Evolutionary conservation across 805 yeast species (phyloP).

Genomic region (Pichia manshurica): DNA sequence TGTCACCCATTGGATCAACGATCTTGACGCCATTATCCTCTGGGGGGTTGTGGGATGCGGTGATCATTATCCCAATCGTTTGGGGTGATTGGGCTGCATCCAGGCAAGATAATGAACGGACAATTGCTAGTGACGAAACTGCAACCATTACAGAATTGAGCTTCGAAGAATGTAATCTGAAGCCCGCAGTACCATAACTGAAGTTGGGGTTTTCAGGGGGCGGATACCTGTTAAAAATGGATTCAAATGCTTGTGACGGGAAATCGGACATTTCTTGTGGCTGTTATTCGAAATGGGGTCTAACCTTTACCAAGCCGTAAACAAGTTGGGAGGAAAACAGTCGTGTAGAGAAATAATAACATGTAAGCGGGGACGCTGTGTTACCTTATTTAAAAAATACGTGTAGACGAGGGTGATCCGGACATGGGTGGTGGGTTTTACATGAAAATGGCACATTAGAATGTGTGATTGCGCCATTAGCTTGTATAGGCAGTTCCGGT

Average conservation of each 20-base stretch:
- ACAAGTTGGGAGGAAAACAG: too few species aligned
- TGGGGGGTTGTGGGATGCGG: conserved; percentile 94
- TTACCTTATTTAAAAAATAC: too few species aligned
- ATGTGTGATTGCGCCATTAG: too few species aligned
- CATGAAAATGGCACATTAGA: too few species aligned
- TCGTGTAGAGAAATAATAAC: too few species aligned
- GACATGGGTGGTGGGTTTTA: not conserved
- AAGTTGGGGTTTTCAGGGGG: conserved; percentile 42
- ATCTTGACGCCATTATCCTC: conserved; percentile 86
- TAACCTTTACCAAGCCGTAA: too few species aligned
- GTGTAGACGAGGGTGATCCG: not conserved
- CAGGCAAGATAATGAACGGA: conserved; percentile 66
- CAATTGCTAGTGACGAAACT: conserved; percentile 74
- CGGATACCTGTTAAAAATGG: conserved; percentile 30
- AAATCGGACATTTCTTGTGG: conserved; percentile 4
- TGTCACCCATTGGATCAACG: conserved; percentile 90
- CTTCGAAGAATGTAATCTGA: conserved; percentile 64
- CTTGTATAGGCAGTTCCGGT: too few species aligned
- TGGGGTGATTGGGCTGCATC: conserved; percentile 36
- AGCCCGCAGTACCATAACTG: conserved; percentile 96
- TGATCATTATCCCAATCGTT: conserved; percentile 91
- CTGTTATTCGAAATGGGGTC: too few species aligned
- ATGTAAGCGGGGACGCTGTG: too few species aligned
- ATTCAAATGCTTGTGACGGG: conserved; percentile 12
- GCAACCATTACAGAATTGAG: conserved; percentile 80